Conservation (phyloP, 1,284 basidiomycete genomes). For the Prillingera fragicola region DNA sequence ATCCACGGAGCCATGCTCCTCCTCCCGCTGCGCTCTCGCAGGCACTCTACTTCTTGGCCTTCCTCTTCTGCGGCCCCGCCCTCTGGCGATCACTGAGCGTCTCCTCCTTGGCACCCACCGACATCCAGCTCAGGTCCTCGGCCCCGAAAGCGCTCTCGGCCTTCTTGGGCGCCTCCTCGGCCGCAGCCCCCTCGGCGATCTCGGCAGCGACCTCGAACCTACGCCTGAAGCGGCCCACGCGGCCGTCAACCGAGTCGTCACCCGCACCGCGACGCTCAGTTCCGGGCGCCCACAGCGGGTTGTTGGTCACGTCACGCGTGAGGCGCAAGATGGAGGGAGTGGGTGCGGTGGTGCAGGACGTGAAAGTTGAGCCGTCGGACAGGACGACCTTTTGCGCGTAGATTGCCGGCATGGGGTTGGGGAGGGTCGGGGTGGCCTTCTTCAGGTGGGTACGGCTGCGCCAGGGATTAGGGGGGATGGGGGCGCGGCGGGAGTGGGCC, state of each 20-base stretch:
- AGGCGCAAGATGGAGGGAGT: slow-evolving; percentile 61
- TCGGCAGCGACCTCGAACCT: slow-evolving; percentile 54
- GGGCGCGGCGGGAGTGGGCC: slow-evolving; percentile 11
- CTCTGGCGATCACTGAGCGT: slow-evolving; percentile 33
- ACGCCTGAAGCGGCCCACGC: slow-evolving; percentile 71
- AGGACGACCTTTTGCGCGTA: slow-evolving; percentile 76
- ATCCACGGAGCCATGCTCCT: neutral
- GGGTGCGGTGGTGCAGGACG: slow-evolving; percentile 78
- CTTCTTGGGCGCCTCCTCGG: neutral
- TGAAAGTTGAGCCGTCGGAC: slow-evolving; percentile 79
- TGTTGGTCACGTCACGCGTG: slow-evolving; percentile 78
- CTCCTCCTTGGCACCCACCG: slow-evolving; percentile 45
- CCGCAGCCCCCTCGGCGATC: slow-evolving; percentile 4
- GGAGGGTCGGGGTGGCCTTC: slow-evolving; percentile 55
- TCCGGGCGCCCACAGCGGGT: slow-evolving; percentile 64
- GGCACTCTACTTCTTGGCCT: slow-evolving; percentile 23
- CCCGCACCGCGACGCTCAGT: slow-evolving; percentile 50
- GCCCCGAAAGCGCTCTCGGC: slow-evolving; percentile 23
- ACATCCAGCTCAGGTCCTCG: slow-evolving; percentile 47
- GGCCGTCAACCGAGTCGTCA: slow-evolving; percentile 65
- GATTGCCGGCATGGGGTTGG: slow-evolving; percentile 72
- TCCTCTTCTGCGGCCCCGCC: slow-evolving; percentile 19
- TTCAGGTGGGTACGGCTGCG: slow-evolving; percentile 40
- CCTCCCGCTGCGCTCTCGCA: no score
- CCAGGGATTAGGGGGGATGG: slow-evolving; percentile 22